A percentile compares a stretch with the other conserved stretches of the same genome.
Conservation (phyloP, 371 early-diverging fungal genomes). For the Phascolomyces articulosus region DNA sequence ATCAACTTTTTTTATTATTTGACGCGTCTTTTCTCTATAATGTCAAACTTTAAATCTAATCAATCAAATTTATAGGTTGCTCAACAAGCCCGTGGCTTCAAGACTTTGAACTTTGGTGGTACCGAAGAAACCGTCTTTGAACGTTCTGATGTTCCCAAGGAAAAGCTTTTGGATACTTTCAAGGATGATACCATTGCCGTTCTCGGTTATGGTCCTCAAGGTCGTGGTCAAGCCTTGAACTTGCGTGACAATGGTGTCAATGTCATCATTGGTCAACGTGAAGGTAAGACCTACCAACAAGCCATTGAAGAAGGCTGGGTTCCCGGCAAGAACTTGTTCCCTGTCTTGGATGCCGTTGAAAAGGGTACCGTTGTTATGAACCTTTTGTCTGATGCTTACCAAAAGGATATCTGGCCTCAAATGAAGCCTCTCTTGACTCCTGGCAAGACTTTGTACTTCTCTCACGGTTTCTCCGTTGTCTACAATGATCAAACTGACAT, state of each 20-base stretch:
- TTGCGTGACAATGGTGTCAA: conserved; percentile 95
- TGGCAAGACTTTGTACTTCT: conserved; percentile 98
- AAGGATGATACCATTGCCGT: conserved; percentile 94
- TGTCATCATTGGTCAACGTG: conserved; percentile 94
- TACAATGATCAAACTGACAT: conserved; percentile 93
- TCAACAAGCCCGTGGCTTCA: conserved; percentile 70
- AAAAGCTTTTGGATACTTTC: conserved; percentile 91
- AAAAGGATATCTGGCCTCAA: conserved; percentile 90
- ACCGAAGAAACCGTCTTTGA: conserved; percentile 93
- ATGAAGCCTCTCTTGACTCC: conserved; percentile 90
- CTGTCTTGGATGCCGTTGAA: conserved; percentile 89
- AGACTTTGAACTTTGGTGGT: conserved; percentile 96
- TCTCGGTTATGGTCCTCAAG: conserved; percentile 98
- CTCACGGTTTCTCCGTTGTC: conserved; percentile 96
- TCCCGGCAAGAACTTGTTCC: conserved; percentile 94
- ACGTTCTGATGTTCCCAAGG: conserved; percentile 91
- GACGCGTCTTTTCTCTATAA: neutral
- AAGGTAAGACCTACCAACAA: conserved; percentile 92
- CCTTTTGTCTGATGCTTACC: conserved; percentile 96
- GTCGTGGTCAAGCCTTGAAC: conserved; percentile 96
- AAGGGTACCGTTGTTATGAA: conserved; percentile 94
- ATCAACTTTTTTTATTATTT: neutral
- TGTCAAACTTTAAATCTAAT: no score
- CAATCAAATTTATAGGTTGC: conserved; percentile 23
- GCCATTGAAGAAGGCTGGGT: conserved; percentile 97